A percentile compares a stretch with the other conserved stretches of the same genome.
These are phyloP conservation scores for Capniomyces stellatus DNA, from an alignment of 371 early-diverging fungal genomes.

Conservation along the genomic window DNA sequence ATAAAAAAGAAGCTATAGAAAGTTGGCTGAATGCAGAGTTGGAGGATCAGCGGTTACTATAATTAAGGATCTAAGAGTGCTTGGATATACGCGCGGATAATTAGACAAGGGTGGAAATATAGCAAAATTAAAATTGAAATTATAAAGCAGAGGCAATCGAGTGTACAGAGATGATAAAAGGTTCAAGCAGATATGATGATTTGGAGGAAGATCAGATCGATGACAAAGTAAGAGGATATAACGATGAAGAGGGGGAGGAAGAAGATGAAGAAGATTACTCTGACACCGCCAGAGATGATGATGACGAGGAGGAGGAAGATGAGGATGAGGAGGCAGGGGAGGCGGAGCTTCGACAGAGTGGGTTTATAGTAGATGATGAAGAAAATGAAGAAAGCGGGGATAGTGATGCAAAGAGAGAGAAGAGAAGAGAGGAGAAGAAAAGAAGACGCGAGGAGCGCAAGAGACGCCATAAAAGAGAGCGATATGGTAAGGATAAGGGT, in stretches of 20 bases:
- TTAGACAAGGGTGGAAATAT: neutral
- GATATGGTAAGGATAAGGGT: slow-evolving; percentile 7
- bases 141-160: neutral
- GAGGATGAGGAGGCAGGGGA: slow-evolving; percentile 26
- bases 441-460: slow-evolving; percentile 4
- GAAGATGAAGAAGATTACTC: slow-evolving; percentile 26
- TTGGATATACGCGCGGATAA: too few species aligned
- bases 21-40: too few species aligned
- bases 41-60: too few species aligned
- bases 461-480: slow-evolving; percentile 14
- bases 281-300: slow-evolving; percentile 8
- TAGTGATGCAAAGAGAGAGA: slow-evolving; percentile 23
- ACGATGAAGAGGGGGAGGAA: slow-evolving; percentile 37
- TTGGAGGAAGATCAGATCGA: neutral
- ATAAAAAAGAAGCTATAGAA: too few species aligned
- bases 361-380: slow-evolving; percentile 25
- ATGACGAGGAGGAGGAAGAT: slow-evolving; percentile 37
- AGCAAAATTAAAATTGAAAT: neutral
- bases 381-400: slow-evolving; percentile 29
- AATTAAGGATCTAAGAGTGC: too few species aligned
- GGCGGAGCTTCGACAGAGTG: slow-evolving; percentile 14
- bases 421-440: slow-evolving; percentile 28
- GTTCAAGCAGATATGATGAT: neutral
- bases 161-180: neutral
- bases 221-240: slow-evolving; percentile 2